phyloP scores from a whole-genome alignment of 1,284 basidiomycete species.

The Trichosporon faecale region DNA sequence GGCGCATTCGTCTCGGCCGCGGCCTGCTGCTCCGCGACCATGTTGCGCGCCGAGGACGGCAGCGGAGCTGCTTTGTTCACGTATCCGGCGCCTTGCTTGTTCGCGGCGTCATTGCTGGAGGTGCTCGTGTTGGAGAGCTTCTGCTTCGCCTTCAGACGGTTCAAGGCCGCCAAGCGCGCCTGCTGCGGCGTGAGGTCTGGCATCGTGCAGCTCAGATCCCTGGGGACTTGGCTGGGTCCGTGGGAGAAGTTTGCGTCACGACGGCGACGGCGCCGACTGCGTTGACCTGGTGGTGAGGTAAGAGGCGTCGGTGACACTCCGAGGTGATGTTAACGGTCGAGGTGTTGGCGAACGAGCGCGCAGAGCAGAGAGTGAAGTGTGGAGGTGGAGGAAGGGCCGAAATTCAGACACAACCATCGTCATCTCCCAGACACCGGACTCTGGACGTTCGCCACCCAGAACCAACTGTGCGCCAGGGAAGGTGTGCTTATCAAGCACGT shows the following conservation, averaged over 20 bases:
- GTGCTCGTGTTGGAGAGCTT: slow-evolving; percentile 25
- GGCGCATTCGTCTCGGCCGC: slow-evolving; percentile 29
- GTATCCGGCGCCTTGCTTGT: background rate
- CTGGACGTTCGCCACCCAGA: background rate
- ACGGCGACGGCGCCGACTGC: background rate
- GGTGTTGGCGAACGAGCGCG: background rate
- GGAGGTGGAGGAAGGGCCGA: background rate
- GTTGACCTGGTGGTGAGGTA: background rate
- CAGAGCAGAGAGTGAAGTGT: background rate
- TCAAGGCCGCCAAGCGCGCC: slow-evolving; percentile 48
- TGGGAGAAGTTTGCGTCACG: background rate
- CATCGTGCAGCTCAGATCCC: background rate
- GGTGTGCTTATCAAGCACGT: slow-evolving; percentile 1
- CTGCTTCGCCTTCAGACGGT: slow-evolving; percentile 50
- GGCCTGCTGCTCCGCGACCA: slow-evolving; percentile 35
- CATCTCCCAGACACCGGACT: background rate
- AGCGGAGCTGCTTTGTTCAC: slow-evolving; percentile 38
- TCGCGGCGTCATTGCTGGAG: background rate
- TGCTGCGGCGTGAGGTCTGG: slow-evolving; percentile 40
- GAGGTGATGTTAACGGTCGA: background rate
- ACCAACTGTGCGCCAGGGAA: background rate
- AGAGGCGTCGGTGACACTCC: background rate
- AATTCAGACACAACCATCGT: background rate
- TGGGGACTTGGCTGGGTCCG: background rate
- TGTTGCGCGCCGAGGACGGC: slow-evolving; percentile 44